Evolutionary conservation across 352 stramenopile species (phyloP).

Genomic region (Lagenidium sp.): DNA sequence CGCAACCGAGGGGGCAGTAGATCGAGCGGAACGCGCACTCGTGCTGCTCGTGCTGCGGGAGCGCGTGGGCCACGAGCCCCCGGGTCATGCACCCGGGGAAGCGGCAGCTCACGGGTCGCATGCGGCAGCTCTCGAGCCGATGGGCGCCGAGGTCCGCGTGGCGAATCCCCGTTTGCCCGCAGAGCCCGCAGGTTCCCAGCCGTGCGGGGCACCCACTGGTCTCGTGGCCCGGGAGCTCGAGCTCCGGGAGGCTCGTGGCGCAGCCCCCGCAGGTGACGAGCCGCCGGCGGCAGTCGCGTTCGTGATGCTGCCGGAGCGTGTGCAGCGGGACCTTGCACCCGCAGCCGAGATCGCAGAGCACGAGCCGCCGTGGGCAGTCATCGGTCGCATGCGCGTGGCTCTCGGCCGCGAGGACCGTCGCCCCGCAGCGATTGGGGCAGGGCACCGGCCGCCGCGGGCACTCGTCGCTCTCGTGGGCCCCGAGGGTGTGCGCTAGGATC

Average conservation of each 20-base stretch:
- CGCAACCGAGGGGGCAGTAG: slow-evolving; percentile 62
- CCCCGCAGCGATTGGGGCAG: slow-evolving; percentile 50
- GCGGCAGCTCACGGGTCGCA: slow-evolving; percentile 46
- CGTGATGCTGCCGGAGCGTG: slow-evolving; percentile 22
- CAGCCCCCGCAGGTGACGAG: slow-evolving; percentile 28
- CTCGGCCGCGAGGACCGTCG: slow-evolving; percentile 18
- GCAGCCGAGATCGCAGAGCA: slow-evolving; percentile 32
- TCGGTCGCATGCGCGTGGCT: slow-evolving; percentile 28
- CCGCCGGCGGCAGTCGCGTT: slow-evolving; percentile 34
- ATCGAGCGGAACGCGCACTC: slow-evolving; percentile 52
- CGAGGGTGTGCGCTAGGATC: slow-evolving; percentile 28
- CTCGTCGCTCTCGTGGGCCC: slow-evolving; percentile 38
- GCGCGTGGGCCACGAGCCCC: slow-evolving; percentile 39
- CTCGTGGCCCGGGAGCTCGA: slow-evolving; percentile 24
- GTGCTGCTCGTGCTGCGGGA: slow-evolving; percentile 42
- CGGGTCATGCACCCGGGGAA: slow-evolving; percentile 36
- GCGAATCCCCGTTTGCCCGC: slow-evolving; percentile 29
- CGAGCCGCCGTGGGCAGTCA: slow-evolving; percentile 24
- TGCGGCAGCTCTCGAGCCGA: slow-evolving; percentile 35
- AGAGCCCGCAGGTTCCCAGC: slow-evolving; percentile 41
- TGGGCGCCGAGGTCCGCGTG: slow-evolving; percentile 25
- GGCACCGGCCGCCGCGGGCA: slow-evolving; percentile 33
- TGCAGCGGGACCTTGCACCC: slow-evolving; percentile 41
- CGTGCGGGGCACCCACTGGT: slow-evolving; percentile 26
- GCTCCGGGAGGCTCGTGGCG: slow-evolving; percentile 17